phyloP scores from a whole-genome alignment of 148 eudicot genomes.

The Cornus suecica region DNA sequence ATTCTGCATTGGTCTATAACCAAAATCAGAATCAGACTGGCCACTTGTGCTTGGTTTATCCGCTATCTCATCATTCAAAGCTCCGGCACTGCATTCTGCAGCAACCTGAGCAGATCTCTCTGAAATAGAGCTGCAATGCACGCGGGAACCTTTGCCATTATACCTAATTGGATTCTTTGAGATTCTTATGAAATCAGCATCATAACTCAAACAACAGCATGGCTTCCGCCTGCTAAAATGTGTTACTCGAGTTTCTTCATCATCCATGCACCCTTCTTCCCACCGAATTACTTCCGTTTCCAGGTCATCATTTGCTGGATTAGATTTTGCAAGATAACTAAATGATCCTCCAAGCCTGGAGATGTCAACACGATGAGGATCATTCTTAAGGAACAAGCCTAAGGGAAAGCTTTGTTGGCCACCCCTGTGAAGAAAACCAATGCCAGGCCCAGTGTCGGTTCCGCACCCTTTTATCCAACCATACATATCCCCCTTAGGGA shows the following conservation, averaged over 20 bases:
- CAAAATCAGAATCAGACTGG: conserved; percentile 66
- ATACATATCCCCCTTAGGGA: conserved; percentile 49
- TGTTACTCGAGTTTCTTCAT: conserved; percentile 64
- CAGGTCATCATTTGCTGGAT: conserved; percentile 44
- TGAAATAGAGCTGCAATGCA: conserved; percentile 60
- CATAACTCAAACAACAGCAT: conserved; percentile 82
- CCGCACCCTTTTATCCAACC: conserved; percentile 61
- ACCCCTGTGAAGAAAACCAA: conserved; percentile 88
- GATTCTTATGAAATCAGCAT: conserved; percentile 52
- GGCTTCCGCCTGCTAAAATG: conserved; percentile 72
- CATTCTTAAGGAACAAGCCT: conserved; percentile 64
- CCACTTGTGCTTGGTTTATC: conserved; percentile 94
- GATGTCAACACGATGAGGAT: conserved; percentile 72
- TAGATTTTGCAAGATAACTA: conserved; percentile 47
- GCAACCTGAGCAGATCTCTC: conserved; percentile 85
- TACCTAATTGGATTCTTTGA: conserved; percentile 54
- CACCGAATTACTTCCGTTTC: conserved; percentile 73
- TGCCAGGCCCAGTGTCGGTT: conserved; percentile 34
- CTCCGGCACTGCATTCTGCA: conserved; percentile 73
- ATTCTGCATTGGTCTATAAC: conserved; percentile 67
- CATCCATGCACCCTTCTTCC: conserved; percentile 97
- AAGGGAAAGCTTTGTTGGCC: conserved; percentile 80
- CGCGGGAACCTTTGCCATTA: conserved; percentile 61
- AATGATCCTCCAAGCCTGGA: conserved; percentile 89
- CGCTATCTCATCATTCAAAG: conserved; percentile 77